Percentiles rank a stretch among this genome's conserved stretches.
phyloP scores from a whole-genome alignment of 2,329 filamentous ascomycete species.

The Pseudogymnoascus sp. region DNA sequence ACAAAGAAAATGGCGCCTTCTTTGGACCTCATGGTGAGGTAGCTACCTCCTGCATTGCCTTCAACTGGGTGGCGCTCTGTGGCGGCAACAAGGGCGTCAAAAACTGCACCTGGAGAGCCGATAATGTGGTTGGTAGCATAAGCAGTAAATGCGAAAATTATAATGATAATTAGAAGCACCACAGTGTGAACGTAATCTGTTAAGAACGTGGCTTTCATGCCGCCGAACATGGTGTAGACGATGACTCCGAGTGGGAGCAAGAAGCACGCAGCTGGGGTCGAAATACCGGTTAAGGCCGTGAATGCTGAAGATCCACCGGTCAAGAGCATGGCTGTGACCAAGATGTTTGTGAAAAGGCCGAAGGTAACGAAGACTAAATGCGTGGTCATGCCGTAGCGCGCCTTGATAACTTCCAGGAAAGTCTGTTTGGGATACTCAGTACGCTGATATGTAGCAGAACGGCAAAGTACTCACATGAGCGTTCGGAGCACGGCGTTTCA shows the following conservation, averaged over 20 bases:
- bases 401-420: slow-evolving; percentile 74
- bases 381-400: slow-evolving; percentile 64
- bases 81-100: slow-evolving; percentile 65
- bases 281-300: slow-evolving; percentile 61
- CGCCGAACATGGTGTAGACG: slow-evolving; percentile 67
- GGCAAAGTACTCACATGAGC: slow-evolving; percentile 46
- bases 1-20: slow-evolving; percentile 85
- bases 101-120: slow-evolving; percentile 69
- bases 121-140: slow-evolving; percentile 67
- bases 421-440: slow-evolving; percentile 29
- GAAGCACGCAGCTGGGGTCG: slow-evolving; percentile 75
- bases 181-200: slow-evolving; percentile 83
- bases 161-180: slow-evolving; percentile 75
- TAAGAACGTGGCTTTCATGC: slow-evolving; percentile 77
- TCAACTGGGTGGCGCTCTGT: slow-evolving; percentile 62
- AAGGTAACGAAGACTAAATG: slow-evolving; percentile 78
- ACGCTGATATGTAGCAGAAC: not conserved
- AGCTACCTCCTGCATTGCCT: slow-evolving; percentile 73
- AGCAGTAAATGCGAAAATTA: slow-evolving; percentile 73
- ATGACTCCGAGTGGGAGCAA: slow-evolving; percentile 73
- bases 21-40: slow-evolving; percentile 75
- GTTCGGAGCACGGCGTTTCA: slow-evolving; percentile 80
- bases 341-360: slow-evolving; percentile 73
- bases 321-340: slow-evolving; percentile 83
- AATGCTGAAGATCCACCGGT: slow-evolving; percentile 75